These are phyloP conservation scores for Suhomyces yuchorum DNA, from an alignment of 1,139 yeast species.

Conservation along the genomic window DNA sequence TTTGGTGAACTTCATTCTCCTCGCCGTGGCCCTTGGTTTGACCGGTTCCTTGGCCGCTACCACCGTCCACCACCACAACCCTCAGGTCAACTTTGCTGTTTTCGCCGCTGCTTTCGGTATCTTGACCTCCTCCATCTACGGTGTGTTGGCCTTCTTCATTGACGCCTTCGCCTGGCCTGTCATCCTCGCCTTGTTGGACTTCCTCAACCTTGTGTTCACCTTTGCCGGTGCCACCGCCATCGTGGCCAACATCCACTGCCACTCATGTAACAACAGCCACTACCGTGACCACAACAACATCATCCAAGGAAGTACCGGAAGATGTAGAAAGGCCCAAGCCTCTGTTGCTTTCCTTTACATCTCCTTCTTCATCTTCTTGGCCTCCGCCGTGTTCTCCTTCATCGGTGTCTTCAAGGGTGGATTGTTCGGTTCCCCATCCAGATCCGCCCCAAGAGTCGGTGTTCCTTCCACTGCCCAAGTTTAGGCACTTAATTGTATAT, in stretches of 20 bases:
- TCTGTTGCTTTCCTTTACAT: slow-evolving; percentile 88
- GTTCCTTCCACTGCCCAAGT: slow-evolving; percentile 89
- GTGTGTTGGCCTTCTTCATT: slow-evolving; percentile 74
- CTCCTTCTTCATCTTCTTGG: slow-evolving; percentile 74
- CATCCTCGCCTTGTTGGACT: slow-evolving; percentile 71
- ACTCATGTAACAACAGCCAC: slow-evolving; percentile 72
- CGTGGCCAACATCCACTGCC: slow-evolving; percentile 85
- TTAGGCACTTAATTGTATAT: slow-evolving; percentile 26
- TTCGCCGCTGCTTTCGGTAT: slow-evolving; percentile 87
- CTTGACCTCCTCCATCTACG: slow-evolving; percentile 78
- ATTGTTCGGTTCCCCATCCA: slow-evolving; percentile 66
- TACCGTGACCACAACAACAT: slow-evolving; percentile 69
- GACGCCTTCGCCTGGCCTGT: slow-evolving; percentile 87
- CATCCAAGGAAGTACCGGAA: slow-evolving; percentile 70
- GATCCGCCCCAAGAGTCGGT: slow-evolving; percentile 70
- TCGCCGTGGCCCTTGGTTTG: slow-evolving; percentile 79
- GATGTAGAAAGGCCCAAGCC: slow-evolving; percentile 97
- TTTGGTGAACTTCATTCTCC: slow-evolving; percentile 69
- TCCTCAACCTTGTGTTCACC: slow-evolving; percentile 86
- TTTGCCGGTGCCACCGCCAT: slow-evolving; percentile 93
- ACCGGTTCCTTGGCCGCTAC: slow-evolving; percentile 82
- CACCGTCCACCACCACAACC: slow-evolving; percentile 54
- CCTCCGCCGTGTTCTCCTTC: slow-evolving; percentile 63
- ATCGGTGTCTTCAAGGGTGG: slow-evolving; percentile 68
- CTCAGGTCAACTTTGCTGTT: slow-evolving; percentile 86